phyloP scores from a whole-genome alignment of 2,329 filamentous ascomycete species.

The Trichoderma simmonsii region DNA sequence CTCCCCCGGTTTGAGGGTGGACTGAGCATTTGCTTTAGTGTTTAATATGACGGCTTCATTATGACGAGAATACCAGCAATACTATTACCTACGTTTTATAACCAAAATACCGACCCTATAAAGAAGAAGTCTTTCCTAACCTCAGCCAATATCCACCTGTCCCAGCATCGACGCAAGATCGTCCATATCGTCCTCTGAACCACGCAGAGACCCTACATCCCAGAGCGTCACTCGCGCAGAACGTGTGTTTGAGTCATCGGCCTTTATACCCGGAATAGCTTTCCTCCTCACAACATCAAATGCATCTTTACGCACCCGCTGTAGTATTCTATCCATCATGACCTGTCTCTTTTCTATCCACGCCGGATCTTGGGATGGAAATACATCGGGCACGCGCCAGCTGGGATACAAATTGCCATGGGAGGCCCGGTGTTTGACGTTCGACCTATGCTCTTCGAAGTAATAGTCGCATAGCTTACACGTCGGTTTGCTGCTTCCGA shows the following conservation, averaged over 20 bases:
- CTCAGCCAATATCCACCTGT: neutral
- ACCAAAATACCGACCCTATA: neutral
- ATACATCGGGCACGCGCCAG: neutral
- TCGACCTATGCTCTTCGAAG: neutral
- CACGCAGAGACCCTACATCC: too few species aligned
- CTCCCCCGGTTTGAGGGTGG: neutral
- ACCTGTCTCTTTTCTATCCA: too few species aligned
- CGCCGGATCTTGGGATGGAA: too few species aligned
- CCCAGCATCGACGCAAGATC: neutral
- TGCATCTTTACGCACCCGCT: neutral
- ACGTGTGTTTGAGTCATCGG: too few species aligned
- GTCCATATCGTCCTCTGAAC: too few species aligned
- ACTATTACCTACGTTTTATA: neutral
- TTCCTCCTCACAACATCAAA: too few species aligned
- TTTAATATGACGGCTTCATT: neutral
- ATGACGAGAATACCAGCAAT: neutral
- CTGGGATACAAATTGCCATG: constrained; percentile 1
- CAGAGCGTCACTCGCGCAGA: too few species aligned
- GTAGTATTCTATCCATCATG: neutral
- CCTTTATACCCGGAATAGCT: too few species aligned
- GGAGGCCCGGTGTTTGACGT: neutral
- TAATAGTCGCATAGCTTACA: neutral
- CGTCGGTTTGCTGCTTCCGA: neutral
- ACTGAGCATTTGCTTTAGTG: neutral
- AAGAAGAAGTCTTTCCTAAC: neutral